Evolutionary conservation across 345 rosid species (phyloP).

Genomic region (Gossypium australe): DNA sequence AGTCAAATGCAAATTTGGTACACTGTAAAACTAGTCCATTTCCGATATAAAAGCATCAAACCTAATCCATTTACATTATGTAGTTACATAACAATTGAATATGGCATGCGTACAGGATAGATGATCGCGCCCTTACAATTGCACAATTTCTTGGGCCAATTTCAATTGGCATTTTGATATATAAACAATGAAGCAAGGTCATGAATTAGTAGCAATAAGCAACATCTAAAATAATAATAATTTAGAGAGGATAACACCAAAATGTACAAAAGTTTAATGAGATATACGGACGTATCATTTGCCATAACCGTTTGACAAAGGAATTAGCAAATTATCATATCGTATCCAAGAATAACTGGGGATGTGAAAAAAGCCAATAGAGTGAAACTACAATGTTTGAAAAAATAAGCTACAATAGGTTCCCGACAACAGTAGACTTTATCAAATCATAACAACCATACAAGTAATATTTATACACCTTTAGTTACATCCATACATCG

Average conservation of each 20-base stretch:
- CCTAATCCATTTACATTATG: neutral
- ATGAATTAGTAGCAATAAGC: neutral
- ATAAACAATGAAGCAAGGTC: neutral
- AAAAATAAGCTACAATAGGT: neutral
- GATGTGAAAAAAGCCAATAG: neutral
- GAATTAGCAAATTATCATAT: neutral
- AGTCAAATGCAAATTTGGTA: conserved; percentile 13
- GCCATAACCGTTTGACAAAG: neutral
- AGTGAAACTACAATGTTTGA: neutral
- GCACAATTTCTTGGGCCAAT: neutral
- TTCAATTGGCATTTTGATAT: neutral
- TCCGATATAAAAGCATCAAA: neutral
- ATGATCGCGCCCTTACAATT: neutral
- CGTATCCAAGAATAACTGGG: conserved; percentile 6
- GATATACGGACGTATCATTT: neutral
- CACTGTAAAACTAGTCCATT: conserved; percentile 12
- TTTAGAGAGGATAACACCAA: neutral
- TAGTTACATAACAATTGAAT: neutral
- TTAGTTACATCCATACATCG: conserved; percentile 80
- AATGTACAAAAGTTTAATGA: neutral
- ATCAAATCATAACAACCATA: neutral
- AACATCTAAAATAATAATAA: neutral
- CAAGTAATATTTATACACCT: conserved; percentile 30
- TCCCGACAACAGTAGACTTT: neutral
- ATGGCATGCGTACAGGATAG: neutral